Conservation (phyloP, 768 basidiomycete species). For the Collybiopsis confluens region DNA sequence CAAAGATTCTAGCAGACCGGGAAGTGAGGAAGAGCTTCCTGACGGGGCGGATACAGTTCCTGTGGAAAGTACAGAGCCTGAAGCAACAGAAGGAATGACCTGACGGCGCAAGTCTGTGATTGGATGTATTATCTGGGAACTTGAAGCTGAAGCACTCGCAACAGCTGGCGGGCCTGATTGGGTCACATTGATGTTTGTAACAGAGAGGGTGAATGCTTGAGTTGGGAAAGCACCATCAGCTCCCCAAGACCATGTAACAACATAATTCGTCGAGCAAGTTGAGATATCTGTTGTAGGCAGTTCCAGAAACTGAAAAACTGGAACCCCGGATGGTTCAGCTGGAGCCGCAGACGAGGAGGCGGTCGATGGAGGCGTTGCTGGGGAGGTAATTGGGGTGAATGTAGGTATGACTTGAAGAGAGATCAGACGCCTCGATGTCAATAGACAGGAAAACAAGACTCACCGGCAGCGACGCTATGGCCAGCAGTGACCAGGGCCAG, state of each 20-base stretch:
- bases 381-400: background rate
- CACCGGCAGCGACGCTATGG: background rate
- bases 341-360: background rate
- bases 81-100: background rate
- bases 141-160: background rate
- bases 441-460: background rate
- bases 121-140: background rate
- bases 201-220: background rate
- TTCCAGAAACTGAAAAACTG: background rate
- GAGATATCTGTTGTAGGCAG: background rate
- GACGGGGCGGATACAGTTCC: background rate
- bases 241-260: background rate
- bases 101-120: background rate
- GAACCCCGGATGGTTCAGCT: background rate
- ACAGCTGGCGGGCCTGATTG: background rate
- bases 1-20: background rate
- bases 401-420: background rate
- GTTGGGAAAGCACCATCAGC: background rate
- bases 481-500: background rate
- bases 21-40: constrained; percentile 1
- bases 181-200: constrained; percentile 5
- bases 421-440: background rate
- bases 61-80: background rate
- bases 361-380: background rate
- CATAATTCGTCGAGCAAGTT: background rate